These are phyloP conservation scores for Annulohypoxylon nitens DNA, from an alignment of 495 filamentous ascomycete genomes.

Conservation along the genomic window DNA sequence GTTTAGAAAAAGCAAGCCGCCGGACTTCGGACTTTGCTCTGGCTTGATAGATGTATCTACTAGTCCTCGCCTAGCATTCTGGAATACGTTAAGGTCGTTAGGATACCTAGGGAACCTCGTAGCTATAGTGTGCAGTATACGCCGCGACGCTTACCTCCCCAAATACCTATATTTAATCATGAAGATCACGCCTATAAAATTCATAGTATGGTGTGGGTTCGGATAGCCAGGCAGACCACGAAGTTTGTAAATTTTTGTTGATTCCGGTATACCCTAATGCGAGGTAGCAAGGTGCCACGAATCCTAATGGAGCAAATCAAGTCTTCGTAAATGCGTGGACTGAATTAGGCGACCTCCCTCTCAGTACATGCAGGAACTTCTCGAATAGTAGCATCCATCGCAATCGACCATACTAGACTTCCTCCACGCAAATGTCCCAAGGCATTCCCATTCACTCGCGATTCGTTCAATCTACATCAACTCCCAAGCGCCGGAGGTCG, in stretches of 20 bases:
- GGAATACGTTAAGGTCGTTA: background rate
- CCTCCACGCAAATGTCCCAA: background rate
- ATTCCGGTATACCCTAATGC: conserved; percentile 11
- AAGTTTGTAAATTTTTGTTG: conserved; percentile 8
- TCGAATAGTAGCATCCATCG: background rate
- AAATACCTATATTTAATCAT: background rate
- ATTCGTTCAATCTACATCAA: conserved; percentile 72
- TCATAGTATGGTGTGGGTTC: background rate
- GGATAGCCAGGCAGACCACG: background rate
- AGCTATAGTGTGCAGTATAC: background rate
- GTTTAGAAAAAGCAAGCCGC: background rate
- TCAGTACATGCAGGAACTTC: background rate
- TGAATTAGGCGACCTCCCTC: background rate
- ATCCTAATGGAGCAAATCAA: background rate
- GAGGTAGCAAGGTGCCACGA: background rate
- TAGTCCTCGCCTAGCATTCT: background rate
- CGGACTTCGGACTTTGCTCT: background rate
- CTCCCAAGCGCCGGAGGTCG: conserved; percentile 75
- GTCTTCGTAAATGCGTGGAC: background rate
- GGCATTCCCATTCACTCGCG: background rate
- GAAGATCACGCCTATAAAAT: background rate
- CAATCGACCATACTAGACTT: background rate
- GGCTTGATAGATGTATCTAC: background rate
- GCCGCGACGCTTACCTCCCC: background rate
- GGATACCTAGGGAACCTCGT: conserved; percentile 3